Evolutionary conservation across 306 rosid genomes (phyloP).

Genomic region (Cucumis cinereus): DNA sequence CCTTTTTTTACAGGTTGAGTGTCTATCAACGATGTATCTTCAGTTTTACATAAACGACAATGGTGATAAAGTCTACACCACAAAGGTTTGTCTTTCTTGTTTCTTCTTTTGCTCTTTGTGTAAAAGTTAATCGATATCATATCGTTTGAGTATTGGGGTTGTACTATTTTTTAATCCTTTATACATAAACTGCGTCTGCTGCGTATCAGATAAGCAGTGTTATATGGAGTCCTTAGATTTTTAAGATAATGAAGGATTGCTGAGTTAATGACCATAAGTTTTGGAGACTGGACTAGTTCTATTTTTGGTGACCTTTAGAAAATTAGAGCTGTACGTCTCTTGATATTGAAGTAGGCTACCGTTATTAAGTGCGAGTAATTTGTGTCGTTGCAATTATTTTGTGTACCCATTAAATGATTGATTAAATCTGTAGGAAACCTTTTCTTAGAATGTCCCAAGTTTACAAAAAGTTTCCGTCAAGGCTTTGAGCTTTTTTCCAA

Average conservation of each 20-base stretch:
- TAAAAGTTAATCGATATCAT: not conserved
- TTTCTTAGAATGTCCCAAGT: not conserved
- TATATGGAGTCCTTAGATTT: not conserved
- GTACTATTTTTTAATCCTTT: too few relatives aligned
- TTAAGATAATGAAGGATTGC: not conserved
- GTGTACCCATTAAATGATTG: not conserved
- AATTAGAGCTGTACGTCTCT: too few relatives aligned
- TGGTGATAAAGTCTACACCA: too few relatives aligned
- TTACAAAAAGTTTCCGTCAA: not conserved
- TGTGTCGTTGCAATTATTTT: not conserved
- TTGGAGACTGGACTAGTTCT: not conserved
- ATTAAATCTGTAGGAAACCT: not conserved
- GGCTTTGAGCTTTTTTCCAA: not conserved
- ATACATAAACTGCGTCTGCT: too few relatives aligned
- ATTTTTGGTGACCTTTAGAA: not conserved
- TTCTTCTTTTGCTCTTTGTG: not conserved
- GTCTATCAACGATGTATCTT: too few relatives aligned
- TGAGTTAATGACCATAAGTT: not conserved
- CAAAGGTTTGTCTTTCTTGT: slow-evolving; percentile 12
- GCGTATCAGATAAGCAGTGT: not conserved
- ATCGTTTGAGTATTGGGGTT: not conserved
- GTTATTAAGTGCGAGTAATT: not conserved
- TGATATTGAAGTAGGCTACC: not conserved
- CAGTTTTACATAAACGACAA: too few relatives aligned
- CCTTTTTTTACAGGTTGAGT: not conserved